phyloP scores from a whole-genome alignment of 2,329 filamentous ascomycete species.

The Aspergillus awamori region DNA sequence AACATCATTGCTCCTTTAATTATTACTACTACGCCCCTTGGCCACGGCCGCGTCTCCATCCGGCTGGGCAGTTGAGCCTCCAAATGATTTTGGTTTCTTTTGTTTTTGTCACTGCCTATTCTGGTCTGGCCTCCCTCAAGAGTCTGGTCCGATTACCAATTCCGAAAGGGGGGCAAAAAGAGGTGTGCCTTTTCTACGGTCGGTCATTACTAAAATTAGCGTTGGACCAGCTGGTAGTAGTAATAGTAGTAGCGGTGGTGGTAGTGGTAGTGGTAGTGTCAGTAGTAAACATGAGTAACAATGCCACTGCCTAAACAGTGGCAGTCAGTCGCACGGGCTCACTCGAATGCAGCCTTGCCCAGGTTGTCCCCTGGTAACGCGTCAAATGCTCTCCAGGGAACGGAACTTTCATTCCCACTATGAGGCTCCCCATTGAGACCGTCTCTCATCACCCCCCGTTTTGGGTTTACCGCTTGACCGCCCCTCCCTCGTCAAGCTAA shows the following conservation, averaged over 20 bases:
- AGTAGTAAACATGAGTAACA: neutral
- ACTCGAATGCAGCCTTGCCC: conserved; percentile 1
- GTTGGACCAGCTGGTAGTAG: too few species aligned
- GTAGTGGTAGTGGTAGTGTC: neutral
- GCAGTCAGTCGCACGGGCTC: neutral
- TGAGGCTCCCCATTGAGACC: too few species aligned
- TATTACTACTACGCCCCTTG: neutral
- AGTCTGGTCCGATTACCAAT: neutral
- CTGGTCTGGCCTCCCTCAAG: neutral
- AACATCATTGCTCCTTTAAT: neutral
- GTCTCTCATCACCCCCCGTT: neutral
- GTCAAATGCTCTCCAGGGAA: too few species aligned
- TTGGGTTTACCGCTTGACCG: neutral
- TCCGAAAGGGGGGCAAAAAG: neutral
- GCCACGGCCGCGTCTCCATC: neutral
- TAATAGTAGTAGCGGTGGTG: neutral
- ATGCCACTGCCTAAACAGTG: neutral
- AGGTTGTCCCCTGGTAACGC: neutral
- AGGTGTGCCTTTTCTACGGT: too few species aligned
- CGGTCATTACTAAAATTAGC: neutral
- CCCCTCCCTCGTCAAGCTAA: neutral
- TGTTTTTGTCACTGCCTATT: neutral
- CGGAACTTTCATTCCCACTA: too few species aligned
- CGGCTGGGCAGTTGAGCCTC: neutral
- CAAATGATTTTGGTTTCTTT: neutral